Base-by-base conservation (phyloP, 1,139 yeast genomes). In the Saccharomycopsis phalli region DNA sequence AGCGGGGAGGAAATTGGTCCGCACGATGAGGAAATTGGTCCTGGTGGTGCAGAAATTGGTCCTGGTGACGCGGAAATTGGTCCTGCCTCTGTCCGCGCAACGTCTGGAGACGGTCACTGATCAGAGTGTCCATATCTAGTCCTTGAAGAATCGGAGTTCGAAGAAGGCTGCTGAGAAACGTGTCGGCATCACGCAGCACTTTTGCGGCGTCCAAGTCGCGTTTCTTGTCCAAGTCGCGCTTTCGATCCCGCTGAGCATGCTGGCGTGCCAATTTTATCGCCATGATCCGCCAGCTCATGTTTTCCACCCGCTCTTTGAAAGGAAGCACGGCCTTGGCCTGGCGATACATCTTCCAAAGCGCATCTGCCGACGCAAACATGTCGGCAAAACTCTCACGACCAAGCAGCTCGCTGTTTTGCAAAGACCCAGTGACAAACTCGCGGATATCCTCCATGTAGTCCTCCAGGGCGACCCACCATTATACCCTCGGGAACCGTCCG, bases 251-350 rank as follows among this genome's bases (percentile, higher is more conserved):
- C 13, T 10, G 14, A 26, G 14, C n/a, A 16, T 8, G 14, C 21
- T 19, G 45, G 30, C 53, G 58, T 43, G 61, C 58, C 42, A 66
- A 56, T 48, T 73, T 71, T 53, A 81, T 63, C 39, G 69, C 72
- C 87, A 84, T 80, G 75, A 86, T 71, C 48, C 95, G 61, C 95
- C 95, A 84, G 10, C 93, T 78, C 39, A 84, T 61, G 56, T 84
- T 84, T 55, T 81, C 86, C 77, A 84, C 79, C 36, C 95, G 65
- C 32, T 74, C 69, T 45, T 74, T 71, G 57, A 81, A 77, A 1
- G 94, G 94, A 37, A 84, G 62, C n/a, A 80, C 70, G n/a, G 81
- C 76, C 49, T 73, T 75, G 14, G 93, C 93, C 51, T 73, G 73
- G 40, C 81, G 68, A 58, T 84, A 84, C 77, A 84, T 72, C 53